Evolutionary conservation across 73 alveolate genomes (phyloP).

Genomic region (Paramecium tetraurelia): DNA sequence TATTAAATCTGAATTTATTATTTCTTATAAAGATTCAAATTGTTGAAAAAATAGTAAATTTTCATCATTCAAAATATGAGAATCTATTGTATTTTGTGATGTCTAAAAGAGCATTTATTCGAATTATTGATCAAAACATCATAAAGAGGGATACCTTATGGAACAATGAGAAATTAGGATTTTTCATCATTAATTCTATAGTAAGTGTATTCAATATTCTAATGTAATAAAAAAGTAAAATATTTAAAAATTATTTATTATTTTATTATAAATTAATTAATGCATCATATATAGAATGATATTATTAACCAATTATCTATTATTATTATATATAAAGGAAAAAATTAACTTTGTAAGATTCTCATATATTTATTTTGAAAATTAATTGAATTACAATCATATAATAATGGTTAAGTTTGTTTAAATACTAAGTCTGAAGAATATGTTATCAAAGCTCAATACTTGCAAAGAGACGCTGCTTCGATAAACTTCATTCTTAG

Average conservation of each 20-base stretch:
- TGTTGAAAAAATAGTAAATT: too few relatives aligned
- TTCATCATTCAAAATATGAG: too few relatives aligned
- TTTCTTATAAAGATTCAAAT: not conserved
- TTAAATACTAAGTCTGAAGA: not conserved
- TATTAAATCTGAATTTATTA: not conserved
- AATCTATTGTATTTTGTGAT: too few relatives aligned
- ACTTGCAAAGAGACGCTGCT: not conserved
- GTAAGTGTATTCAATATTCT: too few relatives aligned
- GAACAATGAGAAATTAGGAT: too few relatives aligned
- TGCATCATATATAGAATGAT: not conserved
- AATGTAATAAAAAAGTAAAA: too few relatives aligned
- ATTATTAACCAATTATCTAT: not conserved
- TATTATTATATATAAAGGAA: not conserved
- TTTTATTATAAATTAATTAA: not conserved
- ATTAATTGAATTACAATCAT: not conserved
- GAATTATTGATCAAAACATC: too few relatives aligned
- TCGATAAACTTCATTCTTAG: not conserved
- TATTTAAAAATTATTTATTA: not conserved
- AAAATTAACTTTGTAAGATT: not conserved
- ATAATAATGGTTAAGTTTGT: not conserved
- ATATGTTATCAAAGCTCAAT: not conserved
- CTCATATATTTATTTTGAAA: not conserved
- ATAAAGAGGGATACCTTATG: too few relatives aligned
- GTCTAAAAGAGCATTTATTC: too few relatives aligned
- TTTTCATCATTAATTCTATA: too few relatives aligned